phyloP scores from a whole-genome alignment of 495 filamentous ascomycete genomes.

The Bacidia rubella region DNA sequence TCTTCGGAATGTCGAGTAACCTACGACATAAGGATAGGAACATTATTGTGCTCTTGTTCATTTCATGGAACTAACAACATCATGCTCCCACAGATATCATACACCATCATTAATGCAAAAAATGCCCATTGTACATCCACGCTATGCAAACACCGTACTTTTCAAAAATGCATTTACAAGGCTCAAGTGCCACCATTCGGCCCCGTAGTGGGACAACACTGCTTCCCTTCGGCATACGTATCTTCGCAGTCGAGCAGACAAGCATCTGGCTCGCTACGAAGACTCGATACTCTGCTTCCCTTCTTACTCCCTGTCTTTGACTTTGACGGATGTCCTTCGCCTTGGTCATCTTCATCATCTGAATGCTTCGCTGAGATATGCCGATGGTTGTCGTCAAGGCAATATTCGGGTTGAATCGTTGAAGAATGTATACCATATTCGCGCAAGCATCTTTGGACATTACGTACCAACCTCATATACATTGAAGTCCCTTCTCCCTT shows the following conservation, averaged over 20 bases:
- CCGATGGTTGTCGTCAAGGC: slow-evolving; percentile 37
- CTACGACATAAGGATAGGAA: too few species aligned
- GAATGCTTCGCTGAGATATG: slow-evolving; percentile 18
- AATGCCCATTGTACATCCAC: not conserved
- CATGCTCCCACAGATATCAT: too few species aligned
- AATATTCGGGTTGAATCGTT: slow-evolving; percentile 95
- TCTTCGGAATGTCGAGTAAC: too few species aligned
- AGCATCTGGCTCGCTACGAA: slow-evolving; percentile 38
- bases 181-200: not conserved
- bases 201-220: slow-evolving; percentile 35
- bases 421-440: slow-evolving; percentile 95
- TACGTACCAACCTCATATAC: slow-evolving; percentile 79
- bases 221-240: slow-evolving; percentile 52
- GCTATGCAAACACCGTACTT: not conserved
- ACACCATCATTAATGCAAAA: too few species aligned
- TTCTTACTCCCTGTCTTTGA: slow-evolving; percentile 21
- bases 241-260: slow-evolving; percentile 83
- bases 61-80: too few species aligned
- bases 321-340: slow-evolving; percentile 8
- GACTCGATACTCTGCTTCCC: slow-evolving; percentile 35
- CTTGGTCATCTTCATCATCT: slow-evolving; percentile 14
- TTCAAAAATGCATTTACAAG: not conserved
- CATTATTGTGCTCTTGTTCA: too few species aligned
- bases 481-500: slow-evolving; percentile 56
- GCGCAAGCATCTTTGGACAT: slow-evolving; percentile 74